Base-by-base conservation (phyloP, 495 filamentous ascomycete genomes). In the Collariella sp. region DNA sequence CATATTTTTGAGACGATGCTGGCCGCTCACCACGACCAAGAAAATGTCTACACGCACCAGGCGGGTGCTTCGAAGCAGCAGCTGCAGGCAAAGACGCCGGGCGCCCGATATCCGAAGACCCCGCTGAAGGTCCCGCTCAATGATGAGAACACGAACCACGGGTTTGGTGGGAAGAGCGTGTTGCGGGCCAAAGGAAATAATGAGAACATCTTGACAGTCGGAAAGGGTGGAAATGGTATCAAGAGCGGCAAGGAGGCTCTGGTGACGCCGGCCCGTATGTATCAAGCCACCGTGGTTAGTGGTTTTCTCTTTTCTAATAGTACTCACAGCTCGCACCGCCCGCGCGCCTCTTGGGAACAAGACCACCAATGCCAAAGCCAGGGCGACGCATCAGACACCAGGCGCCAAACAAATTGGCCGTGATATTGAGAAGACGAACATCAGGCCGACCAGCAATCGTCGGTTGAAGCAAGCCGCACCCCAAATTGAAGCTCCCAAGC, bases 331-430 rank as follows among this genome's bases (percentile, higher is more conserved):
- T 43, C 81, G 82, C 38, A 85, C 78, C 12, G 58, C 20, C 43
- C 83, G 89, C 56, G 90, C 93, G 36, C 84, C 88, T 4, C 71
- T 96, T 46, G 94, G 94, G 35, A 78, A 84, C 74, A 99, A 99
- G 70, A 97, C 91, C 0, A 96, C 93, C 40, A 99, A 99, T 70
- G 87, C 86, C 38, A 96, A 93, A 73, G 78, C 87, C 47, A 87
- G 77, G 62, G 78, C 78, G 5, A 77, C 83, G 35, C 82, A 84
- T 59, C 88, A 70, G 18, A 62, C 70, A 4, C 62, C 68, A 1
- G 73, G 68, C 16, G 74, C 62, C 39, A 78, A 76, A 55, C 61
- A 64, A 16, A 64, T 65, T 34, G 61, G 66, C 20, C 67, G 66
- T n/a, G 62, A 73, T 48, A 46, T 73, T 33, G 71, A 77, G 49